Evolutionary conservation across 2,329 filamentous ascomycete species (phyloP), one percentile per base, ranked within the genome.

Genomic region (Trichophyton rubrum): DNA sequence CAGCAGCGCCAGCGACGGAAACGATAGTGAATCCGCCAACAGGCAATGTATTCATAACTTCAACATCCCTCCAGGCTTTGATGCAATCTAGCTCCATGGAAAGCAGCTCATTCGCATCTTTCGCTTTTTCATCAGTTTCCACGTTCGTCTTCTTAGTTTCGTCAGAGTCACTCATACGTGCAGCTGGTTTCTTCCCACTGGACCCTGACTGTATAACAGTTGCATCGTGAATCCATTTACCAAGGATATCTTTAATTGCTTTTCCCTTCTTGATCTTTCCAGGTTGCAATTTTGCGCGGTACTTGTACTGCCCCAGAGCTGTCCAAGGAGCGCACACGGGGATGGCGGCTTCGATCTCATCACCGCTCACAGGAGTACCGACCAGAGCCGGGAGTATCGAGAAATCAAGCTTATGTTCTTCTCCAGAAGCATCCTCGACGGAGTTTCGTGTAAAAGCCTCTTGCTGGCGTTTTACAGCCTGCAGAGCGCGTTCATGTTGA

Each of bases 261-360:
- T 96, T 97, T 8, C 93, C 92, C 76, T 96, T 96, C 80, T 97
- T 99, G 64, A 86, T 81, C 0, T 85, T 75, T 0, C 93, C 93
- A 0, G 93, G 93, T 74, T 97, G 93, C 67, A 99, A 74, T 78
- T 99, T 99, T 59, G 86, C 89, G 74, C 95, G 95, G 78, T 96
- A 97, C 75, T 96, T 96, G 75, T 87, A 88, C 60, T 82, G 83
- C 1, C 74, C 75, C 60, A 86, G 71, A 0, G 83, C 80, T n/a
- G 77, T 75, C 83, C 83, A 86, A 1, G 83, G 83, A 8, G 83
- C 83, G 60, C 82, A 84, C 5, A 86, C 76, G 1, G 83, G 82
- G 56, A 85, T 79, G 0, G 82, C 83, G 51, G 81, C 79, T 6
- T 79, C 66, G 13, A 78, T 86, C 70, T 95, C 89, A 70, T 99